These are phyloP conservation scores for Phytomonas francai DNA, from an alignment of 208 protist species.

Conservation along the genomic window DNA sequence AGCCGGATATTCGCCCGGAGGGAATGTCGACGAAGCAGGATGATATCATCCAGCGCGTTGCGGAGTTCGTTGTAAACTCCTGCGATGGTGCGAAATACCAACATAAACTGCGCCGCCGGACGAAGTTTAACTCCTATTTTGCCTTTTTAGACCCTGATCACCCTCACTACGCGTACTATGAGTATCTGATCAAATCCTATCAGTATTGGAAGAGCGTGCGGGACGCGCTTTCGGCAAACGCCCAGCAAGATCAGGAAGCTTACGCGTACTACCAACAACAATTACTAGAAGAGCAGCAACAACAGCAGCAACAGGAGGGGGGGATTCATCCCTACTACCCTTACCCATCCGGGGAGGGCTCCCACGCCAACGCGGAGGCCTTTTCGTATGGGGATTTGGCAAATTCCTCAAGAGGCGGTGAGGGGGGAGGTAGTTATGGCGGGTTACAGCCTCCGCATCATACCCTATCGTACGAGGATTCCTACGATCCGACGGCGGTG, in stretches of 20 bases:
- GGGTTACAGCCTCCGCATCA: no score
- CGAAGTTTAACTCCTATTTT: constrained; percentile 70
- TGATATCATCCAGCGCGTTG: constrained; percentile 73
- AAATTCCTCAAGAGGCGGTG: no score
- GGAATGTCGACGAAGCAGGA: constrained; percentile 73
- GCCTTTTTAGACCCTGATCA: constrained; percentile 52
- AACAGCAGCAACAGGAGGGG: constrained; percentile 31
- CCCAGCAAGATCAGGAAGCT: constrained; percentile 2
- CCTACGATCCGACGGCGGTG: no score
- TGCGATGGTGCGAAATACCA: constrained; percentile 67
- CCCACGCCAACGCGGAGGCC: no score
- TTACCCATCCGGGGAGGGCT: not conserved
- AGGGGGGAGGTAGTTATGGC: no score
- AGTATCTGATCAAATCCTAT: constrained; percentile 70
- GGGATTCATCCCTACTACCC: constrained; percentile 28
- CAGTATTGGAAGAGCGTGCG: constrained; percentile 30
- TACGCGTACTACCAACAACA: constrained; percentile 20
- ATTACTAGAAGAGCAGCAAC: constrained; percentile 20
- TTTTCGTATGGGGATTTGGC: no score
- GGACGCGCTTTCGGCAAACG: constrained; percentile 2
- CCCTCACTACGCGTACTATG: constrained; percentile 65
- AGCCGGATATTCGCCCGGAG: constrained; percentile 14
- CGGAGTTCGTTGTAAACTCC: constrained; percentile 66
- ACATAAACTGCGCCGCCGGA: constrained; percentile 46
- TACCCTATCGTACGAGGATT: no score